Percentiles rank a stretch among this genome's conserved stretches.
Conservation (phyloP, 371 early-diverging fungal genomes). For the Encephalitozoon cuniculi region DNA sequence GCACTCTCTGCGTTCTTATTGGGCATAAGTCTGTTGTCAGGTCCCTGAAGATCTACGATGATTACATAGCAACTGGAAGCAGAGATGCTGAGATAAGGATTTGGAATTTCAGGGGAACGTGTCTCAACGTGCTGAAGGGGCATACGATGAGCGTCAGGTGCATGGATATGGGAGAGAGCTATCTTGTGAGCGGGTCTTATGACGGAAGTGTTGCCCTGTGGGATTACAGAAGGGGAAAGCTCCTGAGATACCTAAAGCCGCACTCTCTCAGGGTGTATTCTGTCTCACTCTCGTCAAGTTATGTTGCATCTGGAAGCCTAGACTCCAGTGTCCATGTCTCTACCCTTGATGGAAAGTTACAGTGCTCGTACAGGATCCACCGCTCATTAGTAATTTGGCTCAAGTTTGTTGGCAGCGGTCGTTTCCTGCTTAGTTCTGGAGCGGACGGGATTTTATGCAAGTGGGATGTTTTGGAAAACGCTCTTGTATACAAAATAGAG, state of each 20-base stretch:
- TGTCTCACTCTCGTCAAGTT: conserved; percentile 63
- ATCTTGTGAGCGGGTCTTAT: conserved; percentile 83
- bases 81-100: conserved; percentile 58
- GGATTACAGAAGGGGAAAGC: conserved; percentile 62
- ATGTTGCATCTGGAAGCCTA: conserved; percentile 46
- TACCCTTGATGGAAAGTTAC: conserved; percentile 15
- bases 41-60: conserved; percentile 73
- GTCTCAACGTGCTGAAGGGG: conserved; percentile 64
- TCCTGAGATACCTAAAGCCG: conserved; percentile 27
- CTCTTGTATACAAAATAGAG: conserved; percentile 36
- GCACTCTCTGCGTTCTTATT: conserved; percentile 72
- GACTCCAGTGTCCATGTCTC: conserved; percentile 51
- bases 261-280: conserved; percentile 74
- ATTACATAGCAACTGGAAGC: conserved; percentile 58
- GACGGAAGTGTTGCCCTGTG: conserved; percentile 90
- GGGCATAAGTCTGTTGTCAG: conserved; percentile 90
- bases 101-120: conserved; percentile 53
- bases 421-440: conserved; percentile 50
- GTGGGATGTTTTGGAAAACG: conserved; percentile 40
- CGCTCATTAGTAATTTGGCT: conserved; percentile 39
- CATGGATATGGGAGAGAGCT: conserved; percentile 74
- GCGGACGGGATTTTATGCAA: conserved; percentile 48
- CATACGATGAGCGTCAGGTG: conserved; percentile 84
- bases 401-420: conserved; percentile 30
- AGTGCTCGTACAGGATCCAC: conserved; percentile 22